Evolutionary conservation across 1,284 basidiomycete species (phyloP).

Genomic region (Gymnopus androsaceus): DNA sequence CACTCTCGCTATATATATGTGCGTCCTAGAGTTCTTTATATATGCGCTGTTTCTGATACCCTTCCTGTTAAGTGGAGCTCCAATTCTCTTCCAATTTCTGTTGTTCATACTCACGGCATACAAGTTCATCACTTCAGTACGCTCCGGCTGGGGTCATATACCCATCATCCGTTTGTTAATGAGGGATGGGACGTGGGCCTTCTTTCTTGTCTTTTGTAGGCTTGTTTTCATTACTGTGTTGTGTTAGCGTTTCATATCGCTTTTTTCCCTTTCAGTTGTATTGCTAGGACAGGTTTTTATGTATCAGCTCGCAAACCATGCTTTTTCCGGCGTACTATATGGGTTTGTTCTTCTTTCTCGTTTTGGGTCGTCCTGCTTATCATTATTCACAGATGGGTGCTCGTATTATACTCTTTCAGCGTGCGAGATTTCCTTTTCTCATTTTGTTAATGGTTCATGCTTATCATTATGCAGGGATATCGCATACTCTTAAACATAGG

Average conservation of each 20-base stretch:
- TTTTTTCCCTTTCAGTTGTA: slow-evolving; percentile 25
- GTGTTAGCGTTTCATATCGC: background rate
- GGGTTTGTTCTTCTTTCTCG: slow-evolving; percentile 22
- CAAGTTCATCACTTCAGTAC: slow-evolving; percentile 31
- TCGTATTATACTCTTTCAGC: slow-evolving; percentile 33
- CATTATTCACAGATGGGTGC: slow-evolving; percentile 28
- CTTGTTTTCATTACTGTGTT: background rate
- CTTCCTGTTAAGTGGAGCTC: slow-evolving; percentile 28
- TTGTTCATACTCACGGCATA: slow-evolving; percentile 36
- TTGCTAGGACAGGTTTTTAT: slow-evolving; percentile 29
- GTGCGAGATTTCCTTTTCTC: slow-evolving; percentile 23
- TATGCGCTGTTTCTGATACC: background rate
- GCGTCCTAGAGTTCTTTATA: background rate
- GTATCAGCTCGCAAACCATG: slow-evolving; percentile 27
- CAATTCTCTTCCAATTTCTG: slow-evolving; percentile 36
- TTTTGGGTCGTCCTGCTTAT: background rate
- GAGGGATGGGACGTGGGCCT: slow-evolving; percentile 36
- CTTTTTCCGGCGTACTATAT: slow-evolving; percentile 32
- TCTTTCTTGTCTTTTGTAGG: slow-evolving; percentile 2
- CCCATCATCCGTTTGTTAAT: slow-evolving; percentile 34
- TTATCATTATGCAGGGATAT: slow-evolving; percentile 30
- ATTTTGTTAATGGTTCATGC: background rate
- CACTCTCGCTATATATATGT: slow-evolving; percentile 7
- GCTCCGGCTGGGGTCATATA: slow-evolving; percentile 32
- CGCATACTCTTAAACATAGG: slow-evolving; percentile 36